These are phyloP conservation scores for Hanseniaspora gamundiae DNA, from an alignment of 1,139 yeast species.

Conservation along the genomic window DNA sequence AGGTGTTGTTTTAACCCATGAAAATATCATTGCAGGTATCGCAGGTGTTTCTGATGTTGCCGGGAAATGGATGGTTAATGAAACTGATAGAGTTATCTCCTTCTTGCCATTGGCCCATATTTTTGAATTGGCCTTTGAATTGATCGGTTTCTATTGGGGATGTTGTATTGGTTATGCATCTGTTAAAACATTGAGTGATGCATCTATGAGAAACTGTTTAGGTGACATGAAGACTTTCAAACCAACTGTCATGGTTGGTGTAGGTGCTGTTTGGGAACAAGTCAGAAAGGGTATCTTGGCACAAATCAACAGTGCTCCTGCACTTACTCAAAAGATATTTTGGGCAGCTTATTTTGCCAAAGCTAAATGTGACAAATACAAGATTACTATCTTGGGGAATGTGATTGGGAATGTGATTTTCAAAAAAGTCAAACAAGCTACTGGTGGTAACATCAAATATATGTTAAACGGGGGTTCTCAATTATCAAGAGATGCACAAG, in stretches of 20 bases:
- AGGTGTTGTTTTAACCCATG: constrained; percentile 82
- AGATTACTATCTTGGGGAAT: constrained; percentile 56
- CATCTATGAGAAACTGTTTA: constrained; percentile 68
- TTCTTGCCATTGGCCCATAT: constrained; percentile 95
- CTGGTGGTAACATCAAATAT: constrained; percentile 76
- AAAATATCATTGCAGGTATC: constrained; percentile 68
- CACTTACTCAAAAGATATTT: constrained; percentile 63
- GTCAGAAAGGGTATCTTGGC: constrained; percentile 84
- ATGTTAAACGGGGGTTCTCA: constrained; percentile 94
- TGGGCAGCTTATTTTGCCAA: constrained; percentile 84
- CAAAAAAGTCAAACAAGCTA: constrained; percentile 83
- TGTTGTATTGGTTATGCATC: constrained; percentile 79
- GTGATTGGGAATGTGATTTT: constrained; percentile 58
- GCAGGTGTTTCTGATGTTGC: constrained; percentile 71
- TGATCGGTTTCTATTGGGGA: constrained; percentile 80
- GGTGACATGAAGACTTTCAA: constrained; percentile 81
- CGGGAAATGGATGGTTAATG: constrained; percentile 37
- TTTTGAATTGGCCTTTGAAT: constrained; percentile 82
- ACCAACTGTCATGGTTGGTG: constrained; percentile 96
- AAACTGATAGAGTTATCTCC: constrained; percentile 62
- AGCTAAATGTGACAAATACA: constrained; percentile 43
- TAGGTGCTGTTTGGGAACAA: constrained; percentile 97
- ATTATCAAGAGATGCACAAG: constrained; percentile 74
- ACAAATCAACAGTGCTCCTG: constrained; percentile 58
- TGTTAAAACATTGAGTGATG: constrained; percentile 81